Evolutionary conservation across 768 basidiomycete species (phyloP), one percentile per base, ranked within the genome.

Genomic region (Candolleomyces eurysporus): DNA sequence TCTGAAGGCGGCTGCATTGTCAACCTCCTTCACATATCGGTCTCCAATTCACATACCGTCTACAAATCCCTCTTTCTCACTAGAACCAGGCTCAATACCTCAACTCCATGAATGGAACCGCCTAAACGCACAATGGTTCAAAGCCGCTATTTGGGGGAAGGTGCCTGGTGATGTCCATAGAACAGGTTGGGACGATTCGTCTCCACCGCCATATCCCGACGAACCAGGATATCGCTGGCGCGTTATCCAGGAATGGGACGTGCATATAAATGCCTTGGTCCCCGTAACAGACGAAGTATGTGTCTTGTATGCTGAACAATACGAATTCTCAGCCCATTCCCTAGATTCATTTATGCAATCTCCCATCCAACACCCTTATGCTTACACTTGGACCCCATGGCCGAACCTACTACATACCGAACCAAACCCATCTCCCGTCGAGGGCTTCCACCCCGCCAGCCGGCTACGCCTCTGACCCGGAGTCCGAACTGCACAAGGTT

Each of bases 31-130:
- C 3, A 83, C 91, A 68, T 95, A 87, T 71, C 81, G 94, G 52
- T 96, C 94, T 2, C 80, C 84, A 0, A 80, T 92, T 53, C 94
- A 94, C 70, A 81, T 78, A 22, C 90, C 93, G 4, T 96, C 94
- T 1, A 94, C 90, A 0, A 91, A 94, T 70, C 95, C 95, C 0
- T 72, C 78, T 22, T 96, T 94, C 66, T 58, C 78, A 0, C 74
- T 91, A 17, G 87, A 36, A 16, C 11, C 55, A 11, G 26, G 30
- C n/a, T 52, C 49, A 14, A 30, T 61, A 17, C 42, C 61, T 30
- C 86, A 88, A 53, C 88, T 88, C 67, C 78, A 82, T 0, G 72
- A 76, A 17, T 82, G 81, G 74, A 45, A 32, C 16, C 32, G 56
- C 11, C 40, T 57, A 19, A 57, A 52, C 31, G 46, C 61, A 6